phyloP scores from a whole-genome alignment of 345 rosid species.

The Euphorbia pulcherrima region DNA sequence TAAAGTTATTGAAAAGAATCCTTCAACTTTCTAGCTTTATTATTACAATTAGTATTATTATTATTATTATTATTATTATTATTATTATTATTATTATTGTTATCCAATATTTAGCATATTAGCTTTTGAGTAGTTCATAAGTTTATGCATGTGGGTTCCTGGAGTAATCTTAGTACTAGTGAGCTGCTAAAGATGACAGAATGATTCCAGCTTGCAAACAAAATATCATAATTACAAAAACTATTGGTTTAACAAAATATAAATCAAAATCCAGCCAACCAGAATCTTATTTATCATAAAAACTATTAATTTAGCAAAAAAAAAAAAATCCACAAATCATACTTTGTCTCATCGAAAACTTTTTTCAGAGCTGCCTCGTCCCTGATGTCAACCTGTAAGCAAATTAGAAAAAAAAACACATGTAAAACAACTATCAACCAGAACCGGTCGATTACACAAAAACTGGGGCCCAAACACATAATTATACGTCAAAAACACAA shows the following conservation, averaged over 20 bases:
- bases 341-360: slow-evolving; percentile 63
- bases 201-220: not conserved
- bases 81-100: too few species aligned
- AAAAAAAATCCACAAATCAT: slow-evolving; percentile 22
- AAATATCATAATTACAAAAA: not conserved
- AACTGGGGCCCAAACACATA: slow-evolving; percentile 4
- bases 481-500: not conserved
- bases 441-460: slow-evolving; percentile 4
- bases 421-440: slow-evolving; percentile 4
- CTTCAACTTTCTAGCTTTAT: not conserved
- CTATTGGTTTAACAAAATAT: not conserved
- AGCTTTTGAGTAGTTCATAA: not conserved
- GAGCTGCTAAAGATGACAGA: slow-evolving; percentile 5
- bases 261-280: not conserved
- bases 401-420: slow-evolving; percentile 19
- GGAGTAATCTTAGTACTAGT: slow-evolving; percentile 1
- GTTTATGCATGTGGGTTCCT: not conserved
- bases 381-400: slow-evolving; percentile 78
- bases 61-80: too few species aligned
- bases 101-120: not conserved
- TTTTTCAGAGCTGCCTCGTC: slow-evolving; percentile 73
- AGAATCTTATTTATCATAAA: not conserved
- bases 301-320: not conserved
- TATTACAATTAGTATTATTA: too few species aligned
- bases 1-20: too few species aligned